Conservation (phyloP, 805 yeast species). For the Candida methanosorbosa region DNA sequence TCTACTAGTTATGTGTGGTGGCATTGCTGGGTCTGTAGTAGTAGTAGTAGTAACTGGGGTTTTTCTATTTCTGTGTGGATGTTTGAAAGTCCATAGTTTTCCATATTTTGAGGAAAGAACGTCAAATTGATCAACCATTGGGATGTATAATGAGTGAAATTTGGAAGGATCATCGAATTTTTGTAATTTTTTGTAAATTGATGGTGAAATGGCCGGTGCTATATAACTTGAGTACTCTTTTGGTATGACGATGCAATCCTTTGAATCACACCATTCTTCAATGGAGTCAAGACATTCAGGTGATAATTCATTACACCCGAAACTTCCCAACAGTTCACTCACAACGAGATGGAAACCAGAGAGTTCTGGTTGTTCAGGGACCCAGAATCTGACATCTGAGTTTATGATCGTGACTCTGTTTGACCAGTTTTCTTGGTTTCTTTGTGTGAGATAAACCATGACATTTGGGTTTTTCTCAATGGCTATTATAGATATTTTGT, state of each 20-base stretch:
- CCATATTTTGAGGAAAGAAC: constrained; percentile 37
- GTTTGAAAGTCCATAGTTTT: constrained; percentile 54
- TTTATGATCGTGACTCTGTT: constrained; percentile 39
- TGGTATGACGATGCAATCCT: constrained; percentile 54
- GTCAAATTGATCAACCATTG: constrained; percentile 26
- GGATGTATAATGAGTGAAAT: constrained; percentile 20
- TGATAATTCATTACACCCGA: constrained; percentile 85
- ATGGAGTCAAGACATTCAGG: constrained; percentile 66
- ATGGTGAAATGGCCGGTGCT: constrained; percentile 61
- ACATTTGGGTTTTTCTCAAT: constrained; percentile 70
- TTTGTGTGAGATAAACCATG: constrained; percentile 34
- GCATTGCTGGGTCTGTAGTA: not conserved
- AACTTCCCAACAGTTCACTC: constrained; percentile 81
- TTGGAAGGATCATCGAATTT: constrained; percentile 4
- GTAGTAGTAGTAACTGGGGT: constrained; percentile 2
- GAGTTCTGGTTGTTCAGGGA: constrained; percentile 10
- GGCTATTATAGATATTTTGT: constrained; percentile 36
- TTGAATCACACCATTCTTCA: constrained; percentile 31
- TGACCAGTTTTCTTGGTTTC: constrained; percentile 47
- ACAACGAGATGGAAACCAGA: constrained; percentile 49
- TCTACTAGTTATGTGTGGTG: not conserved
- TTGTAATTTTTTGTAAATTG: constrained; percentile 30
- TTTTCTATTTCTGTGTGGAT: constrained; percentile 18
- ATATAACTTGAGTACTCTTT: constrained; percentile 46
- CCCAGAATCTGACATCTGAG: constrained; percentile 54